Evolutionary conservation across 2,329 filamentous ascomycete genomes (phyloP).

Genomic region (Zymoseptoria pseudotritici): DNA sequence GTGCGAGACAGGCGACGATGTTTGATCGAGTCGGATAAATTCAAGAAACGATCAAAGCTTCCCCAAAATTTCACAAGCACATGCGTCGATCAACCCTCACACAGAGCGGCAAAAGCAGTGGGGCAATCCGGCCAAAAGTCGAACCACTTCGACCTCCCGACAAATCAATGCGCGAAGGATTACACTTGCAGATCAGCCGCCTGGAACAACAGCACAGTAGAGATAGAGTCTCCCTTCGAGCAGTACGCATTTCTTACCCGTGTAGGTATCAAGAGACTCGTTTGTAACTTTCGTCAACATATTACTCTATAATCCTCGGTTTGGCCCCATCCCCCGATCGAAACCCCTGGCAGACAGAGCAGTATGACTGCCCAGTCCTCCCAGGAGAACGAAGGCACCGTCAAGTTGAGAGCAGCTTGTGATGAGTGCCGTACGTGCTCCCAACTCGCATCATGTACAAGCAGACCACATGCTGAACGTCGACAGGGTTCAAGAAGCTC

Average conservation of each 20-base stretch:
- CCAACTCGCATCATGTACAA: neutral
- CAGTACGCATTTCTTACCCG: neutral
- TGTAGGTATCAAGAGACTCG: neutral
- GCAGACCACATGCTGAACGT: slow-evolving; percentile 1
- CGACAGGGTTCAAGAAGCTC: slow-evolving; percentile 40
- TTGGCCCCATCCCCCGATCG: neutral
- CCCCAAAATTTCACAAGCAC: slow-evolving; percentile 3
- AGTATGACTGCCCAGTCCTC: neutral
- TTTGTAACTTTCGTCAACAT: neutral
- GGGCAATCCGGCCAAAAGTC: neutral
- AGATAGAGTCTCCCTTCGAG: neutral
- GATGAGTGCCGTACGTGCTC: slow-evolving; percentile 34
- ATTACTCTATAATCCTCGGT: neutral
- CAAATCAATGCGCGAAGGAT: neutral
- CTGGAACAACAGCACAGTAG: neutral
- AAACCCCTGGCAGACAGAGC: neutral
- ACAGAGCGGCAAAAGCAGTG: neutral
- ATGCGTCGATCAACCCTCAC: neutral
- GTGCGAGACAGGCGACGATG: neutral
- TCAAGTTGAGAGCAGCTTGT: slow-evolving; percentile 33
- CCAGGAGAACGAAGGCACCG: neutral
- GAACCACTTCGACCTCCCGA: neutral
- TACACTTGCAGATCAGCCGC: neutral
- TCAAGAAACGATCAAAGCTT: neutral
- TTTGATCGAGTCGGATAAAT: neutral